Evolutionary conservation across 2,329 filamentous ascomycete species (phyloP), one percentile per base, ranked within the genome.

Genomic region (Botrytis squamosa): DNA sequence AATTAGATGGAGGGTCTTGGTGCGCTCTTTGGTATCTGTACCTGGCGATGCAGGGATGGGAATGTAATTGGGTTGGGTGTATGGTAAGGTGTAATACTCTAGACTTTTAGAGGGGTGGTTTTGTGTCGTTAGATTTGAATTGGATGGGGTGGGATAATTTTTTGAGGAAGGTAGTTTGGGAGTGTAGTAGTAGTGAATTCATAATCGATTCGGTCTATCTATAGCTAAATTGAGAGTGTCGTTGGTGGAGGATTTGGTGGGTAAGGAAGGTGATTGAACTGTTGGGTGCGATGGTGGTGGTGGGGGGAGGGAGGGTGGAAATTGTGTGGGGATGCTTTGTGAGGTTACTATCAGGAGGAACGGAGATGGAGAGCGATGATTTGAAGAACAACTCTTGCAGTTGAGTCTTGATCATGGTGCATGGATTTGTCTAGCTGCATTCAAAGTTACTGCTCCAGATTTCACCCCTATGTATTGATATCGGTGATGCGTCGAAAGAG

Each of bases 21-120:
- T n/a, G 52, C 52, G n/a, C n/a, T n/a, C 14, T 55, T 55, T 18
- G 0, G 25, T 55, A 14, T 12, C 4, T 52, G 14, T 16, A n/a
- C 3, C 8, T 22, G 20, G 20, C 9, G 20, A 12, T 10, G 6
- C 46, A 25, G 16, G n/a, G n/a, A 52, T 52, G 49, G 0, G 12
- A 14, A 52, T 3, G 4, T 6, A 6, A 0, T 14, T n/a, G 1
- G 4, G 25, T 22, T n/a, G 8, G 49, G 6, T 8, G 49, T 3
- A 4, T 52, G 22, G 0, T 0, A 4, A 10, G 12, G 6, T 14
- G 1, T n/a, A 2, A 3, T 49, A 25, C 9, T 9, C 1, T 1
- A 10, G 46, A 25, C 3, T 1, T 5, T 52, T n/a, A 1, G 25
- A 29, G 52, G 3, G 1, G 25, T 12, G 8, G 25, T 1, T 55